Evolutionary conservation across 2,329 filamentous ascomycete species (phyloP).

Genomic region (Triangularia setosa): DNA sequence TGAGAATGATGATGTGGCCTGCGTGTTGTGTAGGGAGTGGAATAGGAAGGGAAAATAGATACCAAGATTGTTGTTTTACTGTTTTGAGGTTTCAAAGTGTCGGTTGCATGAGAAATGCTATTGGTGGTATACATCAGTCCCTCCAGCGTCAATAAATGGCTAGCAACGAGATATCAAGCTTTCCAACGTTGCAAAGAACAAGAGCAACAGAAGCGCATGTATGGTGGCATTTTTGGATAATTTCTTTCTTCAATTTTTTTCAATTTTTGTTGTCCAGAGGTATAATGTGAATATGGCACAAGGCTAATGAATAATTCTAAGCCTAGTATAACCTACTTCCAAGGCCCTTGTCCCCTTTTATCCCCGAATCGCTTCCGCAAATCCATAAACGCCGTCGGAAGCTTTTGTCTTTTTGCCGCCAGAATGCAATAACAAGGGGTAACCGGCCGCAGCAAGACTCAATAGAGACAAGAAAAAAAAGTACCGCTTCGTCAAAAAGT

Average conservation of each 20-base stretch:
- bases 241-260: too few species aligned
- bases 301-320: not conserved
- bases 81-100: too few species aligned
- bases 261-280: not conserved
- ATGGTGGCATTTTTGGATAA: not conserved
- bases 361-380: not conserved
- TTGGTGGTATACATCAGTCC: too few species aligned
- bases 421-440: not conserved
- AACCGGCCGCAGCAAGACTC: not conserved
- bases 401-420: not conserved
- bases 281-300: not conserved
- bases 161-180: too few species aligned
- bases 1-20: conserved; percentile 24
- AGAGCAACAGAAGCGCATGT: not conserved
- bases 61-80: conserved; percentile 8
- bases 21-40: not conserved
- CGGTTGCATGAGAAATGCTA: too few species aligned
- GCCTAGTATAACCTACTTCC: not conserved
- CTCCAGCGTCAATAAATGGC: too few species aligned
- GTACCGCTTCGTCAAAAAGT: conserved; percentile 5
- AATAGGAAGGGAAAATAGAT: not conserved
- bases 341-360: not conserved
- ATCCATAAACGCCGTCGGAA: not conserved
- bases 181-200: too few species aligned
- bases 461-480: not conserved